Conservation (phyloP, 305 asterid genomes). For the Solanum hybrid region DNA sequence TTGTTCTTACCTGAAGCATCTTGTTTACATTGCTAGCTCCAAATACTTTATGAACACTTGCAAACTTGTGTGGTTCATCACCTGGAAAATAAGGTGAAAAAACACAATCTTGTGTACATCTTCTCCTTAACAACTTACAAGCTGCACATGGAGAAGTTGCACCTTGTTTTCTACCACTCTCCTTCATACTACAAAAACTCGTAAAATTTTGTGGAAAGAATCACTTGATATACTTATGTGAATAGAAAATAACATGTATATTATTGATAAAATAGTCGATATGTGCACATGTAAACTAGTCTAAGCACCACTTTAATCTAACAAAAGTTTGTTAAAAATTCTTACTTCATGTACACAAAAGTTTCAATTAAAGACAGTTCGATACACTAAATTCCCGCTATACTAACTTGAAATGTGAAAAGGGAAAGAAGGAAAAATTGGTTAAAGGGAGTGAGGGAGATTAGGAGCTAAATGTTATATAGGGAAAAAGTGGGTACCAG, state of each 20-base stretch:
- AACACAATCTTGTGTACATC: conserved; percentile 72
- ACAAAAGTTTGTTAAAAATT: background rate
- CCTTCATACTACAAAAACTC: conserved; percentile 21
- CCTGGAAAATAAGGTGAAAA: conserved; percentile 86
- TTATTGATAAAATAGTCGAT: background rate
- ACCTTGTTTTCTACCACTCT: conserved; percentile 53
- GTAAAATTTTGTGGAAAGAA: background rate
- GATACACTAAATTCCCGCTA: background rate
- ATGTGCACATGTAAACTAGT: background rate
- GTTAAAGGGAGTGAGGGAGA: background rate
- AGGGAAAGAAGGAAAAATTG: conserved; percentile 12
- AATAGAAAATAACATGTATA: background rate
- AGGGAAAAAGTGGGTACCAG: conserved; percentile 14
- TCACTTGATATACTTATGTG: background rate
- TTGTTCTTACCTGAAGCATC: conserved; percentile 61
- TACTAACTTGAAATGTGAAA: background rate
- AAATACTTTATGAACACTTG: conserved; percentile 85
- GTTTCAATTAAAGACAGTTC: background rate
- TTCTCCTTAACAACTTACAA: conserved; percentile 76
- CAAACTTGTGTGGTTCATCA: conserved; percentile 82
- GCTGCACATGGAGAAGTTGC: conserved; percentile 81
- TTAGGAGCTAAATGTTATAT: conserved; percentile 12
- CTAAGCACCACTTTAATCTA: background rate
- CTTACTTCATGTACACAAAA: background rate
- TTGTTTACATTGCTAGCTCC: conserved; percentile 96